Conservation (phyloP, 768 basidiomycete genomes). For the Boletus tylopilopsis region DNA sequence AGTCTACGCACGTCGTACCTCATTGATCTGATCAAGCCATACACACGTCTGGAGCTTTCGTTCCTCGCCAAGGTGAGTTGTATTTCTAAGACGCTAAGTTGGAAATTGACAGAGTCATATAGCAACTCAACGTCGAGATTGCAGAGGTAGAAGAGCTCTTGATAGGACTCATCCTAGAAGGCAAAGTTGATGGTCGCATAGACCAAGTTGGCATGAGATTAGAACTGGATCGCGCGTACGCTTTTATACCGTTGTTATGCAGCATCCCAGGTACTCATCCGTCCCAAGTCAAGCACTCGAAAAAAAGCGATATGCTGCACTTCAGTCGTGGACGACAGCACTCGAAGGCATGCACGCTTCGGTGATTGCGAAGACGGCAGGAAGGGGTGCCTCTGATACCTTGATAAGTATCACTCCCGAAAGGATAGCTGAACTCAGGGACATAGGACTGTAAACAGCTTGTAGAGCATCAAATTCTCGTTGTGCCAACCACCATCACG, state of each 20-base stretch:
- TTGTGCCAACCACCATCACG: background rate
- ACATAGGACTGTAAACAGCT: conserved; percentile 20
- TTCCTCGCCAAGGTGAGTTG: conserved; percentile 82
- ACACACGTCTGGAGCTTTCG: conserved; percentile 87
- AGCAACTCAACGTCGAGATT: conserved; percentile 96
- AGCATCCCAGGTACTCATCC: conserved; percentile 1
- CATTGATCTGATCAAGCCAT: conserved; percentile 97
- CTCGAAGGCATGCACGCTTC: conserved; percentile 73
- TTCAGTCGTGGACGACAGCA: conserved; percentile 81
- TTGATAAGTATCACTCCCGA: conserved; percentile 32
- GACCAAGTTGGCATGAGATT: conserved; percentile 95
- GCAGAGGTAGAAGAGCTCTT: conserved; percentile 93
- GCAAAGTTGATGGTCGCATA: conserved; percentile 94
- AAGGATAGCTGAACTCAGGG: conserved; percentile 30
- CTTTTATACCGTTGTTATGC: background rate
- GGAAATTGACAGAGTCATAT: conserved; percentile 2
- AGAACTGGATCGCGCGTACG: conserved; percentile 83
- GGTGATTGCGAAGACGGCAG: conserved; percentile 68
- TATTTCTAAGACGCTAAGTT: background rate
- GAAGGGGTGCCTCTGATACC: conserved; percentile 30
- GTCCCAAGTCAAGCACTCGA: conserved; percentile 75
- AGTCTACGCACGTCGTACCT: conserved; percentile 95
- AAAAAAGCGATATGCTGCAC: conserved; percentile 77
- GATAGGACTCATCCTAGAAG: conserved; percentile 90
- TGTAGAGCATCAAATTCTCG: conserved; percentile 5